Conservation (phyloP, 371 early-diverging fungal genomes). For the Dichotomocladium elegans region DNA sequence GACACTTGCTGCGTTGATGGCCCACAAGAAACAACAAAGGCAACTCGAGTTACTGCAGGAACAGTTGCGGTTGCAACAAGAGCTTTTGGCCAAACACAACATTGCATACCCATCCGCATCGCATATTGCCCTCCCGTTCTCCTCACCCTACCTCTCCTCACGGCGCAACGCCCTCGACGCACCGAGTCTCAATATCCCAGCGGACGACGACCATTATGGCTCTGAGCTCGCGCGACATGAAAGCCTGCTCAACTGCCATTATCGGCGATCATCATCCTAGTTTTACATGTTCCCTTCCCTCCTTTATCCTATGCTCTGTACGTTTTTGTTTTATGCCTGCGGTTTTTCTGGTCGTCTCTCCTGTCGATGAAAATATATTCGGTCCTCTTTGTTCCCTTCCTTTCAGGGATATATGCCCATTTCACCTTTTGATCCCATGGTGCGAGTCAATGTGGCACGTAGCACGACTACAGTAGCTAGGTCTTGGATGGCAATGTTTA, state of each 20-base stretch:
- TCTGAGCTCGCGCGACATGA: slow-evolving; percentile 18
- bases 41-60: slow-evolving; percentile 9
- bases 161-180: background rate
- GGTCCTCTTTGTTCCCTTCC: too few species aligned
- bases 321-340: background rate
- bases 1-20: slow-evolving; percentile 34
- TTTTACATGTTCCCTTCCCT: background rate
- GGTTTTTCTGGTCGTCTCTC: background rate
- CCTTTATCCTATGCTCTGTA: background rate
- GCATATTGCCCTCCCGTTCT: slow-evolving; percentile 14
- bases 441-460: too few species aligned
- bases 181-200: slow-evolving; percentile 29
- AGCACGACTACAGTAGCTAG: too few species aligned
- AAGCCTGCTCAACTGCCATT: slow-evolving; percentile 17
- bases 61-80: slow-evolving; percentile 32
- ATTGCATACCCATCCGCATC: slow-evolving; percentile 5
- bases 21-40: slow-evolving; percentile 43
- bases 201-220: slow-evolving; percentile 20
- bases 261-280: background rate
- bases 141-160: background rate
- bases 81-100: slow-evolving; percentile 22
- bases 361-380: too few species aligned
- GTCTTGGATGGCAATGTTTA: too few species aligned
- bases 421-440: too few species aligned
- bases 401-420: too few species aligned